phyloP scores from a whole-genome alignment of 768 basidiomycete species.

The Coprinopsis strossmayeri region DNA sequence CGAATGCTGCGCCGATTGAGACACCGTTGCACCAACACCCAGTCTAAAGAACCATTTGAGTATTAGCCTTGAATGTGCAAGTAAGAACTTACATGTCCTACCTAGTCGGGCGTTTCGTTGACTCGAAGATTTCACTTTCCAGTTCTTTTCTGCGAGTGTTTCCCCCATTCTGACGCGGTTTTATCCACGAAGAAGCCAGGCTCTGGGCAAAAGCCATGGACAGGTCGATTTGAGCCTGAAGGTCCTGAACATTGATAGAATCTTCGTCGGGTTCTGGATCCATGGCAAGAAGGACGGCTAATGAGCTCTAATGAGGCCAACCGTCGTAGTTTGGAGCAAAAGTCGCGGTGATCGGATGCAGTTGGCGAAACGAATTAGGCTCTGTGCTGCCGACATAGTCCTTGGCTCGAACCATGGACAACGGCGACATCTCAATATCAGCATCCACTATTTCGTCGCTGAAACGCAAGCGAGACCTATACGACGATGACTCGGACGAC shows the following conservation, averaged over 20 bases:
- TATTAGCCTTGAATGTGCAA: constrained; percentile 1
- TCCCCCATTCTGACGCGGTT: constrained; percentile 38
- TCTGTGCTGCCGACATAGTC: background rate
- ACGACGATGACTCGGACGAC: constrained; percentile 43
- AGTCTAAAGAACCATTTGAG: constrained; percentile 43
- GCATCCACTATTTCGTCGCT: constrained; percentile 14
- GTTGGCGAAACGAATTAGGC: constrained; percentile 1
- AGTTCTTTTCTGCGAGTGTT: constrained; percentile 28
- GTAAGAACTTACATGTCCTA: constrained; percentile 24
- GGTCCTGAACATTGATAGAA: constrained; percentile 54
- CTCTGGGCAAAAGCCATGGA: constrained; percentile 72
- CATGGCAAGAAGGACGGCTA: constrained; percentile 12
- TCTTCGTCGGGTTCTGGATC: constrained; percentile 36
- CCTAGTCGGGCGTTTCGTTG: constrained; percentile 68
- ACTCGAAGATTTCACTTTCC: constrained; percentile 56
- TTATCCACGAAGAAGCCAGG: constrained; percentile 74
- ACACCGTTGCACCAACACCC: constrained; percentile 66
- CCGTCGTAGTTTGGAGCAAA: background rate
- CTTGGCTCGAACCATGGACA: background rate
- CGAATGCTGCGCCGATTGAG: constrained; percentile 34
- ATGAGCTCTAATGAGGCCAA: background rate
- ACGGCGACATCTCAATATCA: background rate
- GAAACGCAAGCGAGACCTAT: constrained; percentile 49
- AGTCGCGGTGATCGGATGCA: constrained; percentile 1
- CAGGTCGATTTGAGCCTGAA: constrained; percentile 80